Conservation (phyloP, 768 basidiomycete genomes). For the Ramaria rubella region DNA sequence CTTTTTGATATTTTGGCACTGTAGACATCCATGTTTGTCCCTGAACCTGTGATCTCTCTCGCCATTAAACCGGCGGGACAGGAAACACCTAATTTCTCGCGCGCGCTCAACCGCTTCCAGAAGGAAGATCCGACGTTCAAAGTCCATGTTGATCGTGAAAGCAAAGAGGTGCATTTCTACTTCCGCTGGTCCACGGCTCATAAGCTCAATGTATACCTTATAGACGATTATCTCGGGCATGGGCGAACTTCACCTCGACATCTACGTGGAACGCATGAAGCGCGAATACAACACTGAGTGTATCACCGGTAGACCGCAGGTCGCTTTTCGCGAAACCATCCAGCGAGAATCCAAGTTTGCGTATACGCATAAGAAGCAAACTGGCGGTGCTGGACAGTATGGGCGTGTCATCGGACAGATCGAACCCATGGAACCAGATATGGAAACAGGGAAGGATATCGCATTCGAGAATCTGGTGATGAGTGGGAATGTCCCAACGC, state of each 20-base stretch:
- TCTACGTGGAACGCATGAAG: conserved; percentile 98
- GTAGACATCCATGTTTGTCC: conserved; percentile 97
- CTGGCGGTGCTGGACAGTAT: conserved; percentile 95
- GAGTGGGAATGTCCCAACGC: conserved; percentile 86
- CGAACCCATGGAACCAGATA: conserved; percentile 70
- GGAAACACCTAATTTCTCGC: conserved; percentile 94
- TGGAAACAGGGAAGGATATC: conserved; percentile 74
- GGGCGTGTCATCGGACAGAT: conserved; percentile 87
- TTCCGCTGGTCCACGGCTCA: neutral
- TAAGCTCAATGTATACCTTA: neutral
- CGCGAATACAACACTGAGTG: conserved; percentile 95
- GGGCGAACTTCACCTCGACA: conserved; percentile 98
- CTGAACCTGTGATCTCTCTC: conserved; percentile 96
- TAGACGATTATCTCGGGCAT: conserved; percentile 99
- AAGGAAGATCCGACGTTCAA: conserved; percentile 99
- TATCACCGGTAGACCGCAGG: conserved; percentile 89
- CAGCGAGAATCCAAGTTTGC: conserved; percentile 74
- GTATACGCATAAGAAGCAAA: conserved; percentile 97
- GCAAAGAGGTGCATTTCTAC: conserved; percentile 66
- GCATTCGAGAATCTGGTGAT: conserved; percentile 85
- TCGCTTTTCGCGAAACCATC: conserved; percentile 95
- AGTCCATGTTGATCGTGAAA: conserved; percentile 90
- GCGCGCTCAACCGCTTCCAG: conserved; percentile 94
- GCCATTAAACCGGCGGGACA: conserved; percentile 86
- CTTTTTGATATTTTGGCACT: neutral